Conservation (phyloP, 176 grass and related monocot genomes). For the Avena insularis region DNA sequence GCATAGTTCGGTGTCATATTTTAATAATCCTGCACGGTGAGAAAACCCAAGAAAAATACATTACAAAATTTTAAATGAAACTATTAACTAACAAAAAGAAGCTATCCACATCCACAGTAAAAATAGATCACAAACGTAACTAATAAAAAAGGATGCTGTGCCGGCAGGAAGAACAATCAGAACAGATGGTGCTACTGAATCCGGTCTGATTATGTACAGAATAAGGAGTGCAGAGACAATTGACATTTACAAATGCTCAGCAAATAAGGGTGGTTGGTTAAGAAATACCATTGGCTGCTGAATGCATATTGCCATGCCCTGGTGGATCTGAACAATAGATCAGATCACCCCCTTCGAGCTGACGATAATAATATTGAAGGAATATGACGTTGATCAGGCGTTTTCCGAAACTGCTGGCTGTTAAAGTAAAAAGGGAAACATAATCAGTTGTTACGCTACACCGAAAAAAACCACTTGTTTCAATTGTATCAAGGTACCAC, state of each 20-base stretch:
- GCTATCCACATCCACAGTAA: constrained; percentile 22
- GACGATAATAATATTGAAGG: constrained; percentile 5
- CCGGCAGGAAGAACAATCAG: constrained; percentile 30
- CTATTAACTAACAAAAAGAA: not conserved
- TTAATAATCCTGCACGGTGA: not conserved
- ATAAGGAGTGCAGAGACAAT: not conserved
- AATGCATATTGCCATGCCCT: constrained; percentile 50
- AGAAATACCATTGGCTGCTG: constrained; percentile 25
- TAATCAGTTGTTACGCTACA: constrained; percentile 37
- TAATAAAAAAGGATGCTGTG: constrained; percentile 13
- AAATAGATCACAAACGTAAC: constrained; percentile 8
- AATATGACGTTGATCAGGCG: constrained; percentile 29
- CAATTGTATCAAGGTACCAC: constrained; percentile 11
- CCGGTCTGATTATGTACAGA: constrained; percentile 46
- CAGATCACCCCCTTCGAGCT: constrained; percentile 49
- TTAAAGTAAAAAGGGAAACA: constrained; percentile 27
- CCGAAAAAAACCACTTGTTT: not conserved
- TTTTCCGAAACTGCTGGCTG: constrained; percentile 50
- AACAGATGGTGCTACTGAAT: constrained; percentile 30
- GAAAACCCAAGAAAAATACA: not conserved
- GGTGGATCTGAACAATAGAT: constrained; percentile 53
- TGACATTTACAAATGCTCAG: constrained; percentile 45
- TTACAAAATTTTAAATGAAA: not conserved
- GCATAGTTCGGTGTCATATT: not conserved
- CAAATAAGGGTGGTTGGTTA: constrained; percentile 24